These are phyloP conservation scores for Phylloboletellus chloephorus DNA, from an alignment of 1,284 basidiomycete species.

Conservation along the genomic window DNA sequence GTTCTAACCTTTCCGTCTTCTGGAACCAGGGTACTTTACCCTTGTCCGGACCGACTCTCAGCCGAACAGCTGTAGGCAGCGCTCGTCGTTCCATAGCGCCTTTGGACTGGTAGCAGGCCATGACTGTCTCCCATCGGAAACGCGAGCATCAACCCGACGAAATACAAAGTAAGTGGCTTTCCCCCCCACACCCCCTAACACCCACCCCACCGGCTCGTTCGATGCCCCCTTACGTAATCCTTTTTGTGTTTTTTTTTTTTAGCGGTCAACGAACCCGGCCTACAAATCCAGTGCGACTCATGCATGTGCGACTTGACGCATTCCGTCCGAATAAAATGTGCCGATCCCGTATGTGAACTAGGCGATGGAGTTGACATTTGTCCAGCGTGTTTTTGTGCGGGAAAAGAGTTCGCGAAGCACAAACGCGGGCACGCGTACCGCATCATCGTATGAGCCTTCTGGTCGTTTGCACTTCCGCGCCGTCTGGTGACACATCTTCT, in stretches of 20 bases:
- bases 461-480: no score
- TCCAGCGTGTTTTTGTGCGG: slow-evolving; percentile 86
- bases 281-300: slow-evolving; percentile 71
- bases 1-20: slow-evolving; percentile 1
- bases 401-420: slow-evolving; percentile 85
- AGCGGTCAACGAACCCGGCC: slow-evolving; percentile 74
- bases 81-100: background rate
- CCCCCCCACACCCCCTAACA: slow-evolving; percentile 19
- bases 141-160: slow-evolving; percentile 68
- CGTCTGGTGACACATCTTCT: no score
- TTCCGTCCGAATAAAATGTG: slow-evolving; percentile 89
- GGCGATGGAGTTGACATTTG: slow-evolving; percentile 85
- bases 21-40: background rate
- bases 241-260: no score
- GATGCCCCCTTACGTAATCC: slow-evolving; percentile 37
- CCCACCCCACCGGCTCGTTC: no score
- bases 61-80: background rate
- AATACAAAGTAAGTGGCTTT: slow-evolving; percentile 55
- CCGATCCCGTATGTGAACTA: slow-evolving; percentile 68
- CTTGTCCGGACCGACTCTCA: background rate
- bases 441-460: slow-evolving; percentile 85
- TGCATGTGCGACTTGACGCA: slow-evolving; percentile 77
- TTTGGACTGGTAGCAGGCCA: slow-evolving; percentile 25
- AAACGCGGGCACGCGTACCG: slow-evolving; percentile 89
- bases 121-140: slow-evolving; percentile 76